A percentile compares a stretch with the other conserved stretches of the same genome.
Conservation (phyloP, 2,329 filamentous ascomycete species). For the Plectosphaerella sp. region DNA sequence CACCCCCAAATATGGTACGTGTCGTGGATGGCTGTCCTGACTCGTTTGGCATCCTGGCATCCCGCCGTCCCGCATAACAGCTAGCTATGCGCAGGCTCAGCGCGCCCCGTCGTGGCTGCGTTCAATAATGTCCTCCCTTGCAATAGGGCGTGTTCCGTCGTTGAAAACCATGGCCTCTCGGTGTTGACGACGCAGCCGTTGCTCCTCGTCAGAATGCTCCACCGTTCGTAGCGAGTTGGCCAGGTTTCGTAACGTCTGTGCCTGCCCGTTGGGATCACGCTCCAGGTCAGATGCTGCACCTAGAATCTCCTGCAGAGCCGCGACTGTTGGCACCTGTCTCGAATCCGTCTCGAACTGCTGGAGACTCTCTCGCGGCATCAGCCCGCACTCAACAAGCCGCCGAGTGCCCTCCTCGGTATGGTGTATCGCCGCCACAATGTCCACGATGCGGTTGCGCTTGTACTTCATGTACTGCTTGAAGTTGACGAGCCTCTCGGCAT, state of each 20-base stretch:
- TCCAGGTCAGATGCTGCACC: too few species aligned
- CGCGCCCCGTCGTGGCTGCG: constrained; percentile 37
- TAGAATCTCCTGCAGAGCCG: too few species aligned
- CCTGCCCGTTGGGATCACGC: too few species aligned
- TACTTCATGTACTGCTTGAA: constrained; percentile 47
- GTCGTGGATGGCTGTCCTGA: too few species aligned
- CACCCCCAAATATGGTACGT: too few species aligned
- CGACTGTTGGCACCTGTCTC: too few species aligned
- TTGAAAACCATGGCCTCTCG: constrained; percentile 89
- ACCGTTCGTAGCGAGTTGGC: constrained; percentile 19
- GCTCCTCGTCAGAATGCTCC: constrained; percentile 61
- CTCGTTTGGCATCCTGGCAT: too few species aligned
- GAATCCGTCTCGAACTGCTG: too few species aligned
- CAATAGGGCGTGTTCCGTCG: constrained; percentile 73
- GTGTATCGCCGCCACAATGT: constrained; percentile 45
- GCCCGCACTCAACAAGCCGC: constrained; percentile 46
- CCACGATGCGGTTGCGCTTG: constrained; percentile 48
- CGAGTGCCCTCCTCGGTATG: constrained; percentile 45
- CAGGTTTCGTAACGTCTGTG: too few species aligned
- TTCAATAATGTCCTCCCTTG: constrained; percentile 75
- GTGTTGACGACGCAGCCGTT: constrained; percentile 68
- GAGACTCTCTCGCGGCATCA: constrained; percentile 17
- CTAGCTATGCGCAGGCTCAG: neutral
- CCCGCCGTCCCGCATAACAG: too few species aligned
- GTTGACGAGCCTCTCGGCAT: constrained; percentile 47